Base-by-base conservation (phyloP, 768 basidiomycete genomes). In the Royoungia palumana region DNA sequence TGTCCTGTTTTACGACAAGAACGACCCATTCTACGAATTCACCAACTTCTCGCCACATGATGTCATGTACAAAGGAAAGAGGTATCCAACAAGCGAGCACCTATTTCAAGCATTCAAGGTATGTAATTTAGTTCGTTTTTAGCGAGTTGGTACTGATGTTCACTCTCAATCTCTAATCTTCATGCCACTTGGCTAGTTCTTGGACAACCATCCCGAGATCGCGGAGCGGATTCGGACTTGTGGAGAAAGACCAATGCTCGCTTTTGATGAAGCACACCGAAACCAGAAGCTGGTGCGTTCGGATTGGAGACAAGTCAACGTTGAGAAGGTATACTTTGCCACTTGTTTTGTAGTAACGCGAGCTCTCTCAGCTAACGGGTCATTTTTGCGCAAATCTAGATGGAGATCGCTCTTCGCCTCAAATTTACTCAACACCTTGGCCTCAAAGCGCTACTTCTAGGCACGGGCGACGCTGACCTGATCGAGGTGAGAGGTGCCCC, bases 91-190 rank as follows among this genome's bases (percentile, higher is more conserved):
- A 1, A 83, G 83, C 59, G 87, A 87, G 61, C 87, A 88, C 64
- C 75, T 88, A 11, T 88, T 86, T 58, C 86, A 88, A 56, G 82
- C 86, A 3, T 77, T 87, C 69, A 87, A 86, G 63, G 83, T 82
- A 46, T 11, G 64, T 44, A 10, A 32, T 32, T 38, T 48, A 2
- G 11, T 14, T 11, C 1, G 16, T 38, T 40, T 9, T 19, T 21
- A 10, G 20, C 7, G 46, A 25, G 9, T 22, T 21, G 7, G 19
- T 40, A 8, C 37, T 50, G 46, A 48, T 30, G 1, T 16, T 49
- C 25, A 1, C 24, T 20, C 35, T 39, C 38, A n/a, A 27, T 41
- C 51, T 44, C 25, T 51, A 39, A 16, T 22, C 10, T 43, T 13
- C 30, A 22, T 49, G 35, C 5, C 8, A 40, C 41, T 24, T 13